These are phyloP conservation scores for Mycocentrospora acerina DNA, from an alignment of 2,329 filamentous ascomycete species.

Conservation along the genomic window DNA sequence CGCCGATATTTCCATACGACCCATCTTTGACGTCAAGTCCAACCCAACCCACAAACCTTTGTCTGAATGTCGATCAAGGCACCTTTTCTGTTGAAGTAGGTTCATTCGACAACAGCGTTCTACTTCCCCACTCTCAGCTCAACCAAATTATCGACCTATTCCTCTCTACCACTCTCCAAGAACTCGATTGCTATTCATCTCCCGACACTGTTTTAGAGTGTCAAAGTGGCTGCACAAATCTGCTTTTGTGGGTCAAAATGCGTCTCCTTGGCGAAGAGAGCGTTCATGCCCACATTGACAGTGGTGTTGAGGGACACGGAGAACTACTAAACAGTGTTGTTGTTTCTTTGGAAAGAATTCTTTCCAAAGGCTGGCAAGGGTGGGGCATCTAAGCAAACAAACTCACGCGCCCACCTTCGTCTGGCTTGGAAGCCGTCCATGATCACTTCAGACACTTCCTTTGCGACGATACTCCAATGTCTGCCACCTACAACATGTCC, in stretches of 20 bases:
- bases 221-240: conserved; percentile 30
- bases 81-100: too few relatives aligned
- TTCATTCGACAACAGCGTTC: too few relatives aligned
- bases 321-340: conserved; percentile 34
- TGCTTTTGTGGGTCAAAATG: conserved; percentile 38
- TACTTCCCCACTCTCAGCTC: conserved; percentile 20
- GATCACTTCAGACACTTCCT: too few relatives aligned
- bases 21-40: too few relatives aligned
- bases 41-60: too few relatives aligned
- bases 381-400: conserved; percentile 25
- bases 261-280: conserved; percentile 23
- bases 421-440: too few relatives aligned
- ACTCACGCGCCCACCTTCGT: too few relatives aligned
- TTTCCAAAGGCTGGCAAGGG: conserved; percentile 30
- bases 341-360: conserved; percentile 30
- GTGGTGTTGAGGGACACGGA: conserved; percentile 25
- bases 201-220: conserved; percentile 23
- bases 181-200: conserved; percentile 16
- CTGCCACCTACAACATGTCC: too few relatives aligned
- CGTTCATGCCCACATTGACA: conserved; percentile 8
- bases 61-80: too few relatives aligned
- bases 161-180: conserved; percentile 21
- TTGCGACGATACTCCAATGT: too few relatives aligned
- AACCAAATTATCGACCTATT: conserved; percentile 26
- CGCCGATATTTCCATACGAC: not conserved